Percentiles rank a stretch among this genome's conserved stretches.
phyloP scores from a whole-genome alignment of 805 yeast genomes.

The Komagataella pastoris region DNA sequence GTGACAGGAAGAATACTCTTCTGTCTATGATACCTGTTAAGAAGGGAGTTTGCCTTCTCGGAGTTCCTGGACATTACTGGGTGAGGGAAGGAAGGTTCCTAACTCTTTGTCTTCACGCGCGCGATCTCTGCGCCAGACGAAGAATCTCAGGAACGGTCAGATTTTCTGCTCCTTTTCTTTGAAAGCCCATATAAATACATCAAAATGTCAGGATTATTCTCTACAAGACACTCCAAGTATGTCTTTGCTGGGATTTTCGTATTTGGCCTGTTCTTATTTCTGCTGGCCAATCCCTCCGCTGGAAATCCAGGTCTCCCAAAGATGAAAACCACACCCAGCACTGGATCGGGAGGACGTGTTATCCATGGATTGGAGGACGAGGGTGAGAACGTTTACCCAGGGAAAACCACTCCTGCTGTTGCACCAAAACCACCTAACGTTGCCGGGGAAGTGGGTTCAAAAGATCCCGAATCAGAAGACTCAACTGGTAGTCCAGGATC shows the following conservation, averaged over 20 bases:
- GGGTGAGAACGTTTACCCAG: background rate
- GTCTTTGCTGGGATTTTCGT: conserved; percentile 36
- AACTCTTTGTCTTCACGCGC: background rate
- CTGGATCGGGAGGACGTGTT: background rate
- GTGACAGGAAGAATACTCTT: conserved; percentile 18
- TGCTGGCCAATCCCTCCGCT: conserved; percentile 20
- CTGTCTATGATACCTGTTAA: conserved; percentile 51
- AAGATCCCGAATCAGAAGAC: background rate
- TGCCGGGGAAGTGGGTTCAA: background rate
- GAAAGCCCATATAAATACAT: background rate
- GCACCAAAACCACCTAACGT: conserved; percentile 4
- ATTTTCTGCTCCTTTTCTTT: background rate
- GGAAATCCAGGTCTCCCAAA: conserved; percentile 2
- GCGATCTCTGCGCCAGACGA: background rate
- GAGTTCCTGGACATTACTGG: conserved; percentile 58
- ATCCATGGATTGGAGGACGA: background rate
- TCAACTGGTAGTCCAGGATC: background rate
- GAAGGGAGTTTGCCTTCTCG: conserved; percentile 63
- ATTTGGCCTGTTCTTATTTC: conserved; percentile 33
- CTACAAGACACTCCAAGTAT: conserved; percentile 38
- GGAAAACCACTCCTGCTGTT: background rate
- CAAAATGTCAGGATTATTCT: conserved; percentile 11
- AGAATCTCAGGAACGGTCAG: background rate
- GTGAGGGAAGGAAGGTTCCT: background rate
- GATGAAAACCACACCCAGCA: background rate